Percentiles rank a stretch among this genome's conserved stretches.
These are phyloP conservation scores for Rhodosorus marinus DNA, from an alignment of 23 red algal genomes.

Conservation along the genomic window DNA sequence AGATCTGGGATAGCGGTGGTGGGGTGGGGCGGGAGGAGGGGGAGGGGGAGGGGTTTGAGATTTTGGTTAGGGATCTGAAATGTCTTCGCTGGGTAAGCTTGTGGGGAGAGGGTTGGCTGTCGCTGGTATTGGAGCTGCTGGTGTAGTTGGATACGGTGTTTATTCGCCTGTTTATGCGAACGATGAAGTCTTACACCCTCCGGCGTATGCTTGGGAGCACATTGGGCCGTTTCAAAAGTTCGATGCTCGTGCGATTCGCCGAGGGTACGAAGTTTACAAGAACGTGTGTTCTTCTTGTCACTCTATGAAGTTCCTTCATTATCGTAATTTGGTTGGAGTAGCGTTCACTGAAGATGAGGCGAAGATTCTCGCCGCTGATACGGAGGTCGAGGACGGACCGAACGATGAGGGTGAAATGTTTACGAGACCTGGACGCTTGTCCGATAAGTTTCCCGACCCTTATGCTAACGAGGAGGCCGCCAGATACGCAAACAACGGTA, in stretches of 20 bases:
- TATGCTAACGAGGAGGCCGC: constrained; percentile 97
- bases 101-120: no score
- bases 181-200: constrained; percentile 69
- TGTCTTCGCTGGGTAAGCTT: no score
- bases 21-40: no score
- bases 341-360: constrained; percentile 83
- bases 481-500: constrained; percentile 98
- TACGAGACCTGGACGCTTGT: constrained; percentile 71
- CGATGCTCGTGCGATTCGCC: constrained; percentile 80
- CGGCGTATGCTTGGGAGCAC: constrained; percentile 75
- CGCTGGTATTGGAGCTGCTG: no score
- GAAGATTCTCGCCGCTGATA: constrained; percentile 85
- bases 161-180: no score
- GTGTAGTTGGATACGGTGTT: no score
- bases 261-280: constrained; percentile 86
- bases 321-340: constrained; percentile 85
- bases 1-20: neutral
- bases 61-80: no score
- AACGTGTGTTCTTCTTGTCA: constrained; percentile 97
- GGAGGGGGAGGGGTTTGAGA: no score
- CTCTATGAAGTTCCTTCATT: constrained; percentile 76
- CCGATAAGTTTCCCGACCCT: constrained; percentile 78
- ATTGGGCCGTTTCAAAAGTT: constrained; percentile 45
- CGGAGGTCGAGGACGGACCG: constrained; percentile 95
- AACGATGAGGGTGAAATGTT: constrained; percentile 95